Percentiles rank a stretch among this genome's conserved stretches.
Conservation (phyloP, 1,284 basidiomycete species). For the Trichosporon coremiiforme region DNA sequence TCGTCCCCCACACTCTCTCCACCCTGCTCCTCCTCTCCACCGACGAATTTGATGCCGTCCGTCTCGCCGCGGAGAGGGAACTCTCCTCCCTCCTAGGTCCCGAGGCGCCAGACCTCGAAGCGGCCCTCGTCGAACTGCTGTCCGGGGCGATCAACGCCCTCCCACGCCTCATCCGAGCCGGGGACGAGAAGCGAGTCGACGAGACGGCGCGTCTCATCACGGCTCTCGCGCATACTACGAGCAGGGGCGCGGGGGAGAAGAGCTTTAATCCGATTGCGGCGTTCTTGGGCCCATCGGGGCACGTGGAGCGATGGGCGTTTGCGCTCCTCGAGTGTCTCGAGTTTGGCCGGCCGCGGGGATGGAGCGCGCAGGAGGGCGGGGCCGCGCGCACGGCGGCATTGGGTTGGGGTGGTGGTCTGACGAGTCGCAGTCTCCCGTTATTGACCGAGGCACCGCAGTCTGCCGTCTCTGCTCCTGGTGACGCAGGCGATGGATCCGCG, state of each 20-base stretch:
- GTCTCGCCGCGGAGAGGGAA: constrained; percentile 59
- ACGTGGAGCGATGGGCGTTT: constrained; percentile 88
- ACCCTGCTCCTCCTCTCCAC: constrained; percentile 54
- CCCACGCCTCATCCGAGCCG: constrained; percentile 70
- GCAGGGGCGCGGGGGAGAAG: constrained; percentile 29
- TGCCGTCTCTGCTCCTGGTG: background rate
- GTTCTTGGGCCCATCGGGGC: constrained; percentile 76
- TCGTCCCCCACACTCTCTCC: constrained; percentile 65
- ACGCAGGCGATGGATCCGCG: too few species aligned
- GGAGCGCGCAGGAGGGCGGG: constrained; percentile 52
- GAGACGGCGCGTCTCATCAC: constrained; percentile 69
- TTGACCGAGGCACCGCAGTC: constrained; percentile 29
- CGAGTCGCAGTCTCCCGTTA: constrained; percentile 30
- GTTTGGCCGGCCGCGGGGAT: constrained; percentile 64
- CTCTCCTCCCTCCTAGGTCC: constrained; percentile 62
- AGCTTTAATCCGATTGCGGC: constrained; percentile 59
- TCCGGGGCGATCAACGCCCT: constrained; percentile 69
- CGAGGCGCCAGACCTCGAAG: constrained; percentile 57
- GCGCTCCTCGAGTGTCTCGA: constrained; percentile 73
- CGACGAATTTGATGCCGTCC: constrained; percentile 68
- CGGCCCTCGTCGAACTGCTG: constrained; percentile 56
- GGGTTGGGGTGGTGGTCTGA: constrained; percentile 50
- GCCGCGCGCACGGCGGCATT: constrained; percentile 48
- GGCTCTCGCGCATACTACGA: constrained; percentile 66
- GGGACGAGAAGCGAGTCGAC: constrained; percentile 70